Evolutionary conservation across 2,329 filamentous ascomycete species (phyloP), one percentile per base, ranked within the genome.

Genomic region (Pseudophaeomoniella oleicola): DNA sequence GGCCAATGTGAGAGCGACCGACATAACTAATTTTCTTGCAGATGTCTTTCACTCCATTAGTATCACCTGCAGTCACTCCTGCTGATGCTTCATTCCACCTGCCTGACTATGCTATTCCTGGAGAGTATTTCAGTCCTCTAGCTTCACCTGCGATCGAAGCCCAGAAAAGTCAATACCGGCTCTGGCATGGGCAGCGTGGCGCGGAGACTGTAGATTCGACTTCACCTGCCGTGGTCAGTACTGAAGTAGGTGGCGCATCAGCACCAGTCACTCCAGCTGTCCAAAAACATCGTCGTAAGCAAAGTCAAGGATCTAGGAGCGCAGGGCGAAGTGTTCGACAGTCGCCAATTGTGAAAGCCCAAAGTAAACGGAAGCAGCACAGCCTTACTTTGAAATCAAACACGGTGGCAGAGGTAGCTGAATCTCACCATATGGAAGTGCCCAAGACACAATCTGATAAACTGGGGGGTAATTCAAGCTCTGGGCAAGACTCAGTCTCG

Each of bases 131-230:
- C 42, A 67, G 62, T 16, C 64, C 64, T 16, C 53, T 67, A 19
- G 66, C 62, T 2, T 67, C 64, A 6, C 64, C 64, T 3, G 64
- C 64, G n/a, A 54, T 67, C 17, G 62, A 67, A 48, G 63, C 64
- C 5, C 61, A 63, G 36, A 39, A 39, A 18, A 4, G 16, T 11
- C 19, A 39, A 13, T 4, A 56, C 56, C 31, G 40, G 36, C 49
- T 53, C 10, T 57, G 57, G 35, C 52, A 55, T 29, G 49, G 50
- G 6, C 47, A 50, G 19, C 52, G 57, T 32, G 46, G 56, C 11
- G 54, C 54, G 2, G 59, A 62, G 34, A 57, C 58, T 31, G 56
- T 55, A 2, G 60, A 60, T 36, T 51, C 60, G 5, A 54, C 56
- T 13, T 64, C 61, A 1, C 60, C 56, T 2, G 47, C 57, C 3